These are phyloP conservation scores for Curvularia sp. DNA, from an alignment of 2,329 filamentous ascomycete species.

Conservation along the genomic window DNA sequence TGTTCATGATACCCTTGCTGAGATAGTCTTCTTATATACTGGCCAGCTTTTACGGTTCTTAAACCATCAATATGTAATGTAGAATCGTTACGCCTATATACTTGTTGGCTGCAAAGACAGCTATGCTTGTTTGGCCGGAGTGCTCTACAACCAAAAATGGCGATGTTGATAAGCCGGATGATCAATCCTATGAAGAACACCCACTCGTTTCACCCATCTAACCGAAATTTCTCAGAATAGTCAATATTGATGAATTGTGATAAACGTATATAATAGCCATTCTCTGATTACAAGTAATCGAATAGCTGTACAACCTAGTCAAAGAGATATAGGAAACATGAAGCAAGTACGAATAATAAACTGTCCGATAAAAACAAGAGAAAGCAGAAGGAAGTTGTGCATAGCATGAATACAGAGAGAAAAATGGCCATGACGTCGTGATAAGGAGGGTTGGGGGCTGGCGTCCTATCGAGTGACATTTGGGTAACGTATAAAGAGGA, in stretches of 20 bases:
- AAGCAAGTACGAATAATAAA: not conserved
- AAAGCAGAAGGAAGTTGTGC: not conserved
- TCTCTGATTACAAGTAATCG: not conserved
- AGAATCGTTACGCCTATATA: not conserved
- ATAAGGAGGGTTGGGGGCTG: not conserved
- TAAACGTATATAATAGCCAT: constrained; percentile 10
- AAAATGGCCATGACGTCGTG: not conserved
- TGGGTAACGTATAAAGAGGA: not conserved
- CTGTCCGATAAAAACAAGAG: not conserved
- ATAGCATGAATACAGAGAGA: too few relatives aligned
- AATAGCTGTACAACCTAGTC: constrained; percentile 1
- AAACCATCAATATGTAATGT: not conserved
- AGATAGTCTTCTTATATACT: not conserved
- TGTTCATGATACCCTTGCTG: constrained; percentile 10
- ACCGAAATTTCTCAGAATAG: not conserved
- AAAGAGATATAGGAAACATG: not conserved
- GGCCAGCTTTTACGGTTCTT: not conserved
- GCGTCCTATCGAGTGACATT: not conserved
- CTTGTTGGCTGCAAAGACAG: not conserved
- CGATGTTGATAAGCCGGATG: not conserved
- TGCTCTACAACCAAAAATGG: not conserved
- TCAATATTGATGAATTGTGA: not conserved
- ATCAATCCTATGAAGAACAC: not conserved
- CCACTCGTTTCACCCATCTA: not conserved
- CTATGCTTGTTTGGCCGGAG: not conserved